phyloP scores from a whole-genome alignment of 2,329 filamentous ascomycete species.

The Trichoderma aggressivum region DNA sequence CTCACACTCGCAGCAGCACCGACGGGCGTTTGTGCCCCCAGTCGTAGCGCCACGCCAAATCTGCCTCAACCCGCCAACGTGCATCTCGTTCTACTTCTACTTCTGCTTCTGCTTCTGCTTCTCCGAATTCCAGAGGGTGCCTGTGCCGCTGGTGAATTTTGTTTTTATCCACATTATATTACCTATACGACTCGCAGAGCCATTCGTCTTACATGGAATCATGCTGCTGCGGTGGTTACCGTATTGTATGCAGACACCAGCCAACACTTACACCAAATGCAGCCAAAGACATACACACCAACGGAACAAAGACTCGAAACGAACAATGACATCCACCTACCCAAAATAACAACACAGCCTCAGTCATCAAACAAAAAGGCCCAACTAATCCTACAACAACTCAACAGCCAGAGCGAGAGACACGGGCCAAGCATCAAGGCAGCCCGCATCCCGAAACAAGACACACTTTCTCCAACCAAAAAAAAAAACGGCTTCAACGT shows the following conservation, averaged over 20 bases:
- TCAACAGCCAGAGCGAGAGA: slow-evolving; percentile 1
- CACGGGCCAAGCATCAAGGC: slow-evolving; percentile 2
- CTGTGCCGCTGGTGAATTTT: not conserved
- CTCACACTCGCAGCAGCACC: not conserved
- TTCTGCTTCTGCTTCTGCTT: not conserved
- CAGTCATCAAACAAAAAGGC: not conserved
- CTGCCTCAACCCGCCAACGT: not conserved
- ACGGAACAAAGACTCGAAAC: not conserved
- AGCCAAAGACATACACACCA: not conserved
- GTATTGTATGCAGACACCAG: not conserved
- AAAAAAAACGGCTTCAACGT: slow-evolving; percentile 5
- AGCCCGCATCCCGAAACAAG: slow-evolving; percentile 1
- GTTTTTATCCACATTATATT: not conserved
- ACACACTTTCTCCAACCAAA: not conserved
- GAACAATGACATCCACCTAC: not conserved
- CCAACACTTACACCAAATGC: not conserved
- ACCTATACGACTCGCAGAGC: not conserved
- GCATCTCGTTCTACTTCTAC: not conserved
- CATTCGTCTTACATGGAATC: not conserved
- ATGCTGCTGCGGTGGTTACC: not conserved
- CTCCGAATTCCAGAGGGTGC: not conserved
- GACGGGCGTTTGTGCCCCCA: not conserved
- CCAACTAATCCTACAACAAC: not conserved
- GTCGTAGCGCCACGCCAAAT: not conserved
- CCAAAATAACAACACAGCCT: not conserved